Base-by-base conservation (phyloP, 768 basidiomycete genomes). In the Leucocoprinus leucothites region DNA sequence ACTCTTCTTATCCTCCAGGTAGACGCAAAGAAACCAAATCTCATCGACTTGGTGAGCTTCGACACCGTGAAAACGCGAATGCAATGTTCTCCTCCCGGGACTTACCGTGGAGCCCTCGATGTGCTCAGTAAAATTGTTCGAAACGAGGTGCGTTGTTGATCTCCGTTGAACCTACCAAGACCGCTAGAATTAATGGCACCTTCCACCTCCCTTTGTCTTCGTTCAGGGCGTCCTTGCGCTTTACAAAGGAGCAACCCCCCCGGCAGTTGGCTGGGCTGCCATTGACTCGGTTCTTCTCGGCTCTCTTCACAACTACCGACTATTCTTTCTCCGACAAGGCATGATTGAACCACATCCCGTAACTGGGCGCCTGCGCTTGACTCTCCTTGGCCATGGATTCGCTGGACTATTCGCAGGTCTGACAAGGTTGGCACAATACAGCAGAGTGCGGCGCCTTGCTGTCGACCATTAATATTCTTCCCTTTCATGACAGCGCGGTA, bases 181-280 rank as follows among this genome's bases (percentile, higher is more conserved):
- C 28, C 43, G 16, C 24, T 18, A 31, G 19, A 8, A 2, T 31
- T 34, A 28, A 41, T 48, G 11, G 1, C 25, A 46, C 24, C 24
- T 26, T 16, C 18, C n/a, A 31, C 9, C 16, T 38, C 47, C 47
- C 47, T 35, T 31, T 21, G 31, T 35, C 21, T 19, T 44, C 19
- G 8, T 44, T 55, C 41, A 87, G 82, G 84, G 84, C 22, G 60
- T 82, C 16, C 66, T 83, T 48, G 86, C 86, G 2, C 71, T 90
- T 31, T 90, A 89, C 74, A 89, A 87, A 69, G 86, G 87, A 7
- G 85, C 83, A 9, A 85, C 85, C 2, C 85, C 86, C 18, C 87
- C 86, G 5, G 84, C 85, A 14, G 74, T 88, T 3, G 86, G 85
- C 11, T 88, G 86, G 87, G 82, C 85, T 14, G 79, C 82, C 41